Conservation (phyloP, 352 stramenopile genomes). For the Peronospora farinosa region DNA sequence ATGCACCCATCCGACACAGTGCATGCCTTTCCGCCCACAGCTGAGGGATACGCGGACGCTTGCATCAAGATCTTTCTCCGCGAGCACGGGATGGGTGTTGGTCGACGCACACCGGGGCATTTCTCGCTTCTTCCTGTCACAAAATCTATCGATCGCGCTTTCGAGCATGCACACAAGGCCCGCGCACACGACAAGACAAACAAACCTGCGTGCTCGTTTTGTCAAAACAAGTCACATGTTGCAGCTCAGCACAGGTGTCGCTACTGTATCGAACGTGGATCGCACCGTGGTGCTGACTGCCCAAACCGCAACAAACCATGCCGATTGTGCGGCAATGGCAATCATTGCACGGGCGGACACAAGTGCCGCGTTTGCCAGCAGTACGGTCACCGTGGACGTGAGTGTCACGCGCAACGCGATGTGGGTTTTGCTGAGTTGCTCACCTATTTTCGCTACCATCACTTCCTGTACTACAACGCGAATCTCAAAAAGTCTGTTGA, state of each 20-base stretch:
- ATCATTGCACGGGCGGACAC: conserved; percentile 77
- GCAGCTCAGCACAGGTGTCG: conserved; percentile 72
- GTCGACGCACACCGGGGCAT: conserved; percentile 50
- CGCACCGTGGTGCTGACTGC: conserved; percentile 63
- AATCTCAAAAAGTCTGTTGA: conserved; percentile 86
- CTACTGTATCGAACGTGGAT: conserved; percentile 76
- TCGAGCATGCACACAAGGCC: conserved; percentile 59
- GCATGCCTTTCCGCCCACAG: conserved; percentile 75
- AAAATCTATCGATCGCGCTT: conserved; percentile 66
- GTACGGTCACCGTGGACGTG: conserved; percentile 73
- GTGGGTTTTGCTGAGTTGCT: conserved; percentile 74
- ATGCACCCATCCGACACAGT: conserved; percentile 82
- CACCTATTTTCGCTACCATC: conserved; percentile 82
- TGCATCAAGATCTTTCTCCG: conserved; percentile 83
- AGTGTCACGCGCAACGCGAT: conserved; percentile 77
- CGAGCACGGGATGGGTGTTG: conserved; percentile 58
- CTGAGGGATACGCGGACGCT: conserved; percentile 72
- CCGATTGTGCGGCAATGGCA: conserved; percentile 60
- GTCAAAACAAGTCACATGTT: conserved; percentile 51
- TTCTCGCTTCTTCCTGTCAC: conserved; percentile 77
- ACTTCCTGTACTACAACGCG: conserved; percentile 86
- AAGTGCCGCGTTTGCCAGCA: conserved; percentile 78
- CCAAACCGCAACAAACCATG: conserved; percentile 67
- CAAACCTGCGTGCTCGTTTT: conserved; percentile 49
- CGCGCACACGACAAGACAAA: conserved; percentile 24